Percentiles rank a stretch among this genome's conserved stretches.
These are phyloP conservation scores for Arachis hypogaea DNA, from an alignment of 306 rosid species.

Conservation along the genomic window DNA sequence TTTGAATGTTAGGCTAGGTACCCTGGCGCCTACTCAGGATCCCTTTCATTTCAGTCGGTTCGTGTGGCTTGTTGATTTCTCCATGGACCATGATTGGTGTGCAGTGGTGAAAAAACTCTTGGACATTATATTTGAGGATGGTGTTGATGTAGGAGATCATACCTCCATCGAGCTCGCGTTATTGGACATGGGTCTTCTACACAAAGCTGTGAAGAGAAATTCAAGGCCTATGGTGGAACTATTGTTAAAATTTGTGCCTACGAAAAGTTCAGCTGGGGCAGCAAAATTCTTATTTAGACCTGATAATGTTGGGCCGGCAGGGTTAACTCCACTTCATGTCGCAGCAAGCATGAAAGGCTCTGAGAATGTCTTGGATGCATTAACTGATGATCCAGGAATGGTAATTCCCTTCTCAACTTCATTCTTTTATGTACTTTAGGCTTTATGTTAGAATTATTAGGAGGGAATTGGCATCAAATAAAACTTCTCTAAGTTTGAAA, in stretches of 20 bases:
- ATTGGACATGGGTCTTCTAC: constrained; percentile 68
- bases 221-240: constrained; percentile 68
- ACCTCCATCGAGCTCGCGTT: constrained; percentile 59
- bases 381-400: constrained; percentile 82
- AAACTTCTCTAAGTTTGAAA: not conserved
- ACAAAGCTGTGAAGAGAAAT: constrained; percentile 72
- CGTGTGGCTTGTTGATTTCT: constrained; percentile 72
- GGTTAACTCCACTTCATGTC: constrained; percentile 86
- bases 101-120: constrained; percentile 72
- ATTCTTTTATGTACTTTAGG: not conserved
- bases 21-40: constrained; percentile 52
- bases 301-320: constrained; percentile 63
- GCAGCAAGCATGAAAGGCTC: constrained; percentile 69
- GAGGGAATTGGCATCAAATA: not conserved
- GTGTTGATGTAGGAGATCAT: constrained; percentile 59
- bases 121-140: constrained; percentile 60
- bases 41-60: constrained; percentile 63
- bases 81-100: constrained; percentile 82
- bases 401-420: constrained; percentile 45
- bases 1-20: constrained; percentile 56
- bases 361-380: constrained; percentile 73
- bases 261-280: constrained; percentile 30
- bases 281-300: constrained; percentile 72
- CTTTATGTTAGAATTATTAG: not conserved
- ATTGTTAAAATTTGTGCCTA: constrained; percentile 57